Evolutionary conservation across 352 stramenopile species (phyloP).

Genomic region (Pythium brassicae): DNA sequence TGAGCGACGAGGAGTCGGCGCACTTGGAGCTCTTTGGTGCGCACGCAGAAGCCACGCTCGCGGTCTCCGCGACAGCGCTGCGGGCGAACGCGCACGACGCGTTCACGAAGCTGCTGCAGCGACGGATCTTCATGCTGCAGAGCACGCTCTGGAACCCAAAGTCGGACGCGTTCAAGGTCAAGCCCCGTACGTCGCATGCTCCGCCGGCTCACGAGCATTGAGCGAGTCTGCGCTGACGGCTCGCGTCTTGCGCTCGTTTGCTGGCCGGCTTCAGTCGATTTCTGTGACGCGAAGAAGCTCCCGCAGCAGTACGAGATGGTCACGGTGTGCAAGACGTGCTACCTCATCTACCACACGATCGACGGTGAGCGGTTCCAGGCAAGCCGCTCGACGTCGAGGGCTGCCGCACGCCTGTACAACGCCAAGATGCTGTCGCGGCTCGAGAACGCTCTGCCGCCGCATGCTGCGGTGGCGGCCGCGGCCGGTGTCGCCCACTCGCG

Average conservation of each 20-base stretch:
- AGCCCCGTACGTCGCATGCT: conserved; percentile 35
- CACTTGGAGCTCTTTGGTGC: conserved; percentile 58
- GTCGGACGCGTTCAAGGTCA: conserved; percentile 50
- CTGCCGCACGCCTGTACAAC: conserved; percentile 23
- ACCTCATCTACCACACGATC: conserved; percentile 51
- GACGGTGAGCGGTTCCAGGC: conserved; percentile 38
- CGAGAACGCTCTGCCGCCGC: not conserved
- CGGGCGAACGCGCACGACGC: conserved; percentile 12
- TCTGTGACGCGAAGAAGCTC: conserved; percentile 35
- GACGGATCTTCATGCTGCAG: conserved; percentile 64
- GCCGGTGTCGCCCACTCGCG: not conserved
- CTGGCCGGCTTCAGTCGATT: conserved; percentile 31
- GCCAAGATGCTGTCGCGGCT: conserved; percentile 15
- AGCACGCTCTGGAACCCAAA: conserved; percentile 70
- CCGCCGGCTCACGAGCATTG: too few species aligned
- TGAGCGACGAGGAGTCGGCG: conserved; percentile 50
- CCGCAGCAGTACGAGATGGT: conserved; percentile 50
- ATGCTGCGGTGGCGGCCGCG: not conserved
- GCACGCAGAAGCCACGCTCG: conserved; percentile 37
- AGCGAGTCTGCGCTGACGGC: not conserved
- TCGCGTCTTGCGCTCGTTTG: not conserved
- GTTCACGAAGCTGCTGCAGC: conserved; percentile 47
- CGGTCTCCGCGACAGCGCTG: conserved; percentile 1
- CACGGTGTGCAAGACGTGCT: conserved; percentile 33
- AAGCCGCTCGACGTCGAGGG: conserved; percentile 29